phyloP scores from a whole-genome alignment of 371 early-diverging fungal species.

The Lichtheimia corymbifera region DNA sequence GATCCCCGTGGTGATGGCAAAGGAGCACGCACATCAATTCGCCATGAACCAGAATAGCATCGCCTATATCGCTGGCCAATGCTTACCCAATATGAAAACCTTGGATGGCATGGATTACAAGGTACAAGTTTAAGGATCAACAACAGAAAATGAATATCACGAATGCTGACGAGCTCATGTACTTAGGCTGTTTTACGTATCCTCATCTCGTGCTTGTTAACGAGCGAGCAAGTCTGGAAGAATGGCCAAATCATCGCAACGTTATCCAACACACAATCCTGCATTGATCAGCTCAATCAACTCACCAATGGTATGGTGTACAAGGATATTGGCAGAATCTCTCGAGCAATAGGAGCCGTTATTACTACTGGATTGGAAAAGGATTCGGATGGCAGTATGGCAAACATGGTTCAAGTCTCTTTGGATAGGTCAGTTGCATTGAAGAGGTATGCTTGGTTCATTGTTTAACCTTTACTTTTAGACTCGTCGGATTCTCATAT shows the following conservation, averaged over 20 bases:
- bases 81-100: conserved; percentile 29
- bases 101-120: conserved; percentile 12
- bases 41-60: conserved; percentile 23
- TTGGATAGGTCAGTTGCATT: conserved; percentile 17
- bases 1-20: not conserved
- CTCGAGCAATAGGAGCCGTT: conserved; percentile 35
- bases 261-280: conserved; percentile 15
- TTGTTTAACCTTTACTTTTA: conserved; percentile 7
- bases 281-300: conserved; percentile 10
- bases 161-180: not conserved
- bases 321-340: conserved; percentile 50
- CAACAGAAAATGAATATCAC: not conserved
- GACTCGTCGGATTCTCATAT: conserved; percentile 39
- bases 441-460: not conserved
- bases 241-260: conserved; percentile 22
- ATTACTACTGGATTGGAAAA: conserved; percentile 18
- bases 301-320: conserved; percentile 27
- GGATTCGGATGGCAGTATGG: conserved; percentile 4
- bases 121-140: conserved; percentile 9
- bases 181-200: conserved; percentile 16
- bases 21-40: conserved; percentile 12
- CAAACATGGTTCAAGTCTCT: conserved; percentile 8
- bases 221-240: conserved; percentile 31
- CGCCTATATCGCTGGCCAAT: conserved; percentile 37
- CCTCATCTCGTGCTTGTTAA: conserved; percentile 28